A percentile compares a stretch with the other conserved stretches of the same genome.
Conservation (phyloP, 192 early-diverging fungal genomes). For the Coemansia erecta region DNA sequence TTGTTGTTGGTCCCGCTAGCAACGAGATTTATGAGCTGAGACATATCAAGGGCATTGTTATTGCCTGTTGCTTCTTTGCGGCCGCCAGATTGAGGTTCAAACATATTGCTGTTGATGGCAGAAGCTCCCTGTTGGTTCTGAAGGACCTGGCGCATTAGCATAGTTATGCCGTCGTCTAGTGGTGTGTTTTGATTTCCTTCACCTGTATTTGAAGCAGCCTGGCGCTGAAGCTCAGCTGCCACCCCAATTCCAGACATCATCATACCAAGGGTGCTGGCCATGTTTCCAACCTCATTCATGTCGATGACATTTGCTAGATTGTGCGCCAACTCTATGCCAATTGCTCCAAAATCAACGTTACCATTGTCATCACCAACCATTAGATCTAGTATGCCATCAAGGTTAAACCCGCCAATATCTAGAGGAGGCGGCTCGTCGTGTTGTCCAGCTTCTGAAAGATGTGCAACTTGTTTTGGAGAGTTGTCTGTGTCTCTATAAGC, state of each 20-base stretch:
- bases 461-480: no score
- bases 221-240: constrained; percentile 29
- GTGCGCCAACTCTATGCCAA: constrained; percentile 38
- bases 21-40: constrained; percentile 9
- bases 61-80: not conserved
- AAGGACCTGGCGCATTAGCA: constrained; percentile 25
- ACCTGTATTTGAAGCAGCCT: not conserved
- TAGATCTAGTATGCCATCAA: constrained; percentile 36
- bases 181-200: not conserved
- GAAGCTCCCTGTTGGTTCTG: not conserved
- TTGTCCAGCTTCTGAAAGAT: not conserved
- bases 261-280: constrained; percentile 36
- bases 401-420: constrained; percentile 27
- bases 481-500: no score
- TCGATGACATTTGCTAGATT: constrained; percentile 48
- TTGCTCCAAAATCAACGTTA: constrained; percentile 48
- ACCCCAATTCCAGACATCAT: constrained; percentile 49
- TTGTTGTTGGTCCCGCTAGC: constrained; percentile 3
- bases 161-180: constrained; percentile 20
- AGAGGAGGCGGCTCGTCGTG: not conserved
- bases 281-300: constrained; percentile 44
- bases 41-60: not conserved
- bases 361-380: constrained; percentile 49
- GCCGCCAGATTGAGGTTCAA: not conserved
- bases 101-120: not conserved